These are phyloP conservation scores for Sphaerosporella brunnea DNA, from an alignment of 495 filamentous ascomycete genomes.

Conservation along the genomic window DNA sequence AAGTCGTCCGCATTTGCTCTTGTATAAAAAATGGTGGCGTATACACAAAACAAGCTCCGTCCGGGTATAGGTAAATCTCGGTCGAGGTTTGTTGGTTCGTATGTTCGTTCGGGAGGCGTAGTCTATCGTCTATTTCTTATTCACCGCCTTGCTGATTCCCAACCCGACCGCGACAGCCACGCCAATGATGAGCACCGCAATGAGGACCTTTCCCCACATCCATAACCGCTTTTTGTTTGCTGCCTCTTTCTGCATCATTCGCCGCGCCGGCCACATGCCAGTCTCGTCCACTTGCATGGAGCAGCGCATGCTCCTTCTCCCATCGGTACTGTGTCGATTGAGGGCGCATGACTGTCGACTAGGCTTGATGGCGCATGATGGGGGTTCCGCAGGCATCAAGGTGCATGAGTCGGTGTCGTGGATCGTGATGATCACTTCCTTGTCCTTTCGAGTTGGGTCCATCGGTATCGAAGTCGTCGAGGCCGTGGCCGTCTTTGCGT, in stretches of 20 bases:
- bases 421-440: conserved; percentile 21
- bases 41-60: not conserved
- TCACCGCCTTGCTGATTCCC: conserved; percentile 23
- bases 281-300: conserved; percentile 7
- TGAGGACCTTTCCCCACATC: conserved; percentile 22
- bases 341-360: conserved; percentile 15
- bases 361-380: conserved; percentile 10
- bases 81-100: not conserved
- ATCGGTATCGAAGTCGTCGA: conserved; percentile 3
- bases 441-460: conserved; percentile 4
- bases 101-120: not conserved
- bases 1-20: not conserved
- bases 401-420: conserved; percentile 13
- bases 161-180: conserved; percentile 24
- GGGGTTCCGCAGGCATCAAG: conserved; percentile 12
- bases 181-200: conserved; percentile 21
- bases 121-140: not conserved
- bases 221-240: conserved; percentile 23
- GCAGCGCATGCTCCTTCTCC: conserved; percentile 14
- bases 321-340: conserved; percentile 15
- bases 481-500: not conserved
- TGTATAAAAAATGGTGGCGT: not conserved
- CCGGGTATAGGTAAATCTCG: not conserved
- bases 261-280: conserved; percentile 22
- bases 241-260: conserved; percentile 19